Percentiles rank a stretch among this genome's conserved stretches.
phyloP scores from a whole-genome alignment of 2,329 filamentous ascomycete genomes.

The Rhynchosporium graminicola region DNA sequence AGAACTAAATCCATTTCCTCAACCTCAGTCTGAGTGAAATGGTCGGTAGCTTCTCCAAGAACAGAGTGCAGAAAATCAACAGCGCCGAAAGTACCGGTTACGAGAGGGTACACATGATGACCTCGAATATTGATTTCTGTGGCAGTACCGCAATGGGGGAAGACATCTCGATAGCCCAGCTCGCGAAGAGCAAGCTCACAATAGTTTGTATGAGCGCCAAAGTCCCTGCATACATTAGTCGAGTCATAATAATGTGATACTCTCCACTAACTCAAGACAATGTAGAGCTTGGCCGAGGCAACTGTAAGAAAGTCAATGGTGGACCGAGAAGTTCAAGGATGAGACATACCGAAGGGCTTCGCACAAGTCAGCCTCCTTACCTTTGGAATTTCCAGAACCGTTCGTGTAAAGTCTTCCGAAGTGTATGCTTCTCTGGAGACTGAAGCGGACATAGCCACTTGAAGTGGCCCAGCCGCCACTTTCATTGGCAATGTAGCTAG shows the following conservation, averaged over 20 bases:
- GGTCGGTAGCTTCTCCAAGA: conserved; percentile 73
- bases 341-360: conserved; percentile 63
- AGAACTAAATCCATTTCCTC: conserved; percentile 77
- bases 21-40: conserved; percentile 82
- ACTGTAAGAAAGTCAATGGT: conserved; percentile 13
- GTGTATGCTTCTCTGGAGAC: conserved; percentile 73
- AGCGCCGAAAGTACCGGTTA: conserved; percentile 76
- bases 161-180: conserved; percentile 67
- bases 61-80: conserved; percentile 82
- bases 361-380: conserved; percentile 75
- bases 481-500: conserved; percentile 86
- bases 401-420: conserved; percentile 74
- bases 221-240: conserved; percentile 51
- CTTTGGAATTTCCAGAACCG: conserved; percentile 57
- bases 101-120: conserved; percentile 69
- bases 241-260: neutral
- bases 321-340: neutral
- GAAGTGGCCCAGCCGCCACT: conserved; percentile 86
- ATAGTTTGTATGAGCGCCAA: conserved; percentile 81
- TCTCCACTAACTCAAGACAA: conserved; percentile 46
- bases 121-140: conserved; percentile 68
- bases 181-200: conserved; percentile 76
- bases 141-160: conserved; percentile 69
- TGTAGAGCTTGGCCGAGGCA: conserved; percentile 59
- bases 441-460: conserved; percentile 78